Percentiles rank a stretch among this genome's conserved stretches.
Conservation (phyloP, 257 asterid species). For the Solanum gracilifrons region DNA sequence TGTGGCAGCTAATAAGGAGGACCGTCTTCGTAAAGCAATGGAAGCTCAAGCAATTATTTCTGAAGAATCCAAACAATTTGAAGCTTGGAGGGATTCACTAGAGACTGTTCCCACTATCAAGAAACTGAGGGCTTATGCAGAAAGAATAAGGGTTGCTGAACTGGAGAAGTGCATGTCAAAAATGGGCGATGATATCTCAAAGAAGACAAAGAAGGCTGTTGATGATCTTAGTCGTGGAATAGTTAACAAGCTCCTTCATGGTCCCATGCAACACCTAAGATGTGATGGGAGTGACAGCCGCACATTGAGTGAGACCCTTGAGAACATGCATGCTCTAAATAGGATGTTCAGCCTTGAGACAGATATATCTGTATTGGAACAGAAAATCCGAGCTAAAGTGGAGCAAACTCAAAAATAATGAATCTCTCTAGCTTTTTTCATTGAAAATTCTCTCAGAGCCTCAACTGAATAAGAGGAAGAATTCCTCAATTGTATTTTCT, state of each 20-base stretch:
- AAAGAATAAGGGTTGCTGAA: constrained; percentile 74
- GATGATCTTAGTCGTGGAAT: constrained; percentile 90
- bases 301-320: constrained; percentile 85
- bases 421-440: background rate
- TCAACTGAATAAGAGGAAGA: constrained; percentile 35
- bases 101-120: constrained; percentile 93
- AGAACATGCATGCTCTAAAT: constrained; percentile 91
- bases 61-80: constrained; percentile 81
- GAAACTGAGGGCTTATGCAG: constrained; percentile 87
- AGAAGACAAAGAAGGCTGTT: constrained; percentile 67
- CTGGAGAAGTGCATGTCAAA: constrained; percentile 82
- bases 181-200: constrained; percentile 86
- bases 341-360: constrained; percentile 84
- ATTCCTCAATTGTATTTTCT: constrained; percentile 13
- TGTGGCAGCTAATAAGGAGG: constrained; percentile 93
- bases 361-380: constrained; percentile 74
- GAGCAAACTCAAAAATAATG: constrained; percentile 65
- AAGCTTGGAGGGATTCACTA: constrained; percentile 89
- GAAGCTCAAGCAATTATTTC: constrained; percentile 77
- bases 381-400: constrained; percentile 80
- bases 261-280: constrained; percentile 97
- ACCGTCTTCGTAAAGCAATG: constrained; percentile 75
- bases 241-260: constrained; percentile 86
- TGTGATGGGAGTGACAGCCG: constrained; percentile 94
- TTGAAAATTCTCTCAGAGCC: constrained; percentile 2